Evolutionary conservation across 2,329 filamentous ascomycete species (phyloP), one percentile per base, ranked within the genome.

Genomic region (Malbranchea cinnamomea): DNA sequence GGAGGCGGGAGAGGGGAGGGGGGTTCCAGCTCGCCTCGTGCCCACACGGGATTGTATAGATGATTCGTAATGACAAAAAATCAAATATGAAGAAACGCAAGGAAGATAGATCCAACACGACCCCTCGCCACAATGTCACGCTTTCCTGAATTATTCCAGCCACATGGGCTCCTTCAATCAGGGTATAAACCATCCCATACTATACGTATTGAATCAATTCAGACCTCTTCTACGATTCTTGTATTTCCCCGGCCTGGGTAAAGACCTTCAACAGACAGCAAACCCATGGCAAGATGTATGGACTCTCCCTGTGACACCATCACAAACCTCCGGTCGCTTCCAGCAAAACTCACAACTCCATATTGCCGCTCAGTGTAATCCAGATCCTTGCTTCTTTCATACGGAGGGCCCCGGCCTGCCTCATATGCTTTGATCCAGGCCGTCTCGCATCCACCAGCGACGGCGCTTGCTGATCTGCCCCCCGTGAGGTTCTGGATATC

Each of bases 381-480:
- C 20, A 22, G 14, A 25, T 41, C 39, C 22, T 46, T 33, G 6
- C 56, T 62, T 15, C 68, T 60, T 29, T 59, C 52, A 49, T 92
- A 94, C 1, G 73, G 73, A 3, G 84, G 83, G 0, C 84, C 87
- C 26, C 72, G 67, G 0, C 80, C 80, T 42, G 78, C 62, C 37
- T 75, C 68, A 3, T 71, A 78, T 1, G 78, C 74, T 47, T 76
- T 80, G 35, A 70, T 65, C 89, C 89, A 98, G 0, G 74, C 68
- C 2, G 74, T 76, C 53, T 95, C 85, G 50, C 83, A 92, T 1
- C 83, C 84, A 28, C 71, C 65, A 0, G 82, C 82, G 38, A 94
- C 87, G 23, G 84, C 72, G 19, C 72, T 68, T 2, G 83, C 79
- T 1, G 78, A 83, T 44, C 83, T 78, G 79, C 83, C 94, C 1